Evolutionary conservation across 371 early-diverging fungal species (phyloP), one percentile per base, ranked within the genome.

Genomic region (Rhizopus stolonifer): DNA sequence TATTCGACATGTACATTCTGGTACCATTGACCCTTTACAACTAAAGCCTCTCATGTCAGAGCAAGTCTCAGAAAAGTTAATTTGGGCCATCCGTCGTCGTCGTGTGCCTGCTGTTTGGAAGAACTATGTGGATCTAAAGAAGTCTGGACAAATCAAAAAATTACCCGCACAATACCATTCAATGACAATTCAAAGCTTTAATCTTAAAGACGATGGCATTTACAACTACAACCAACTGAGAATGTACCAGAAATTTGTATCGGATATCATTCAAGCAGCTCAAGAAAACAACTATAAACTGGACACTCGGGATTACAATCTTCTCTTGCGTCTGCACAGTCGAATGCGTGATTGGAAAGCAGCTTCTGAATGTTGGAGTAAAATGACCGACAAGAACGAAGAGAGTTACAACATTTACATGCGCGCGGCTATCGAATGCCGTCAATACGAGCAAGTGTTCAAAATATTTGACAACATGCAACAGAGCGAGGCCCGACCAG

Each of bases 231-330:
- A 64, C n/a, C 65, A 65, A 14, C 39, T 69, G 7, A 61, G 61
- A 3, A 56, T 59, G 17, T 58, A 69, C 8, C 54, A 60, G 38
- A 43, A 64, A 3, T 69, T 73, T 23, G 34, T 79, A 3, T 33
- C 54, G 8, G 50, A 65, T 24, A 55, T 79, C 0, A 50, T 60
- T 36, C 52, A 60, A 10, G 52, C 56, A 4, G 72, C 75, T 69
- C 65, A 67, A 21, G 14, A 21, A 1, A 18, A 33, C 8, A 34
- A 47, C 2, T 36, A 52, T 31, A 8, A 53, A 24, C 63, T 60
- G 0, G 68, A 70, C 48, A 49, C 69, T 14, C 67, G 71, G 11
- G 79, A 79, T 47, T 79, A 79, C 31, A 73, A 74, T 45, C 60
- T 75, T 19, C n/a, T 79, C 36, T 49, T 79, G 17, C 68, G 69